Conservation (phyloP, 2,329 filamentous ascomycete genomes). For the Mycogone perniciosa region DNA sequence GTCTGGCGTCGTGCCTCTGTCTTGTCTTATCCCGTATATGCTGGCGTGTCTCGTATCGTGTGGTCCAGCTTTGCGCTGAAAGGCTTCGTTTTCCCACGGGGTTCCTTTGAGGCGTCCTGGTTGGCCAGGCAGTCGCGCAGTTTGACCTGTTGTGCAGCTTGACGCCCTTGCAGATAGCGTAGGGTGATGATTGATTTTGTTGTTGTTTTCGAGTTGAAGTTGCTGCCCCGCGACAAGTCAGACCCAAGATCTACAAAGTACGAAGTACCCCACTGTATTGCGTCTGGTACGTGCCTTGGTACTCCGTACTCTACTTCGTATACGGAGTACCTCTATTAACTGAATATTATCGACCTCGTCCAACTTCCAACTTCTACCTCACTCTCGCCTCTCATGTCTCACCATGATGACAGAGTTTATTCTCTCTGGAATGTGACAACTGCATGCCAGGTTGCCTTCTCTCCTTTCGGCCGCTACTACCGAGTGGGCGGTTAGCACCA, state of each 20-base stretch:
- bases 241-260: not conserved
- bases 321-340: no score
- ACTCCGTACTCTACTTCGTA: no score
- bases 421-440: conserved; percentile 9
- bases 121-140: no score
- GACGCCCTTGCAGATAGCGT: not conserved
- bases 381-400: conserved; percentile 4
- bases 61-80: not conserved
- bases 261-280: not conserved
- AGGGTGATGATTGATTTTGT: not conserved
- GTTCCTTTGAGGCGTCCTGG: not conserved
- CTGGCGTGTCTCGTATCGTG: not conserved
- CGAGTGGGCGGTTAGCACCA: not conserved
- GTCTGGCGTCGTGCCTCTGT: not conserved
- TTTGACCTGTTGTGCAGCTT: no score
- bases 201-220: not conserved
- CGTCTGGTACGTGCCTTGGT: not conserved
- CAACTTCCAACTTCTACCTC: not conserved
- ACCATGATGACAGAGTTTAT: not conserved
- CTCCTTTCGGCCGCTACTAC: conserved; percentile 1
- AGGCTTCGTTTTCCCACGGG: not conserved
- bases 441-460: conserved; percentile 6
- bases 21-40: not conserved
- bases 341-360: no score
- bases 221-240: not conserved